Base-by-base conservation (phyloP, 768 basidiomycete genomes). In the Russula sp. region DNA sequence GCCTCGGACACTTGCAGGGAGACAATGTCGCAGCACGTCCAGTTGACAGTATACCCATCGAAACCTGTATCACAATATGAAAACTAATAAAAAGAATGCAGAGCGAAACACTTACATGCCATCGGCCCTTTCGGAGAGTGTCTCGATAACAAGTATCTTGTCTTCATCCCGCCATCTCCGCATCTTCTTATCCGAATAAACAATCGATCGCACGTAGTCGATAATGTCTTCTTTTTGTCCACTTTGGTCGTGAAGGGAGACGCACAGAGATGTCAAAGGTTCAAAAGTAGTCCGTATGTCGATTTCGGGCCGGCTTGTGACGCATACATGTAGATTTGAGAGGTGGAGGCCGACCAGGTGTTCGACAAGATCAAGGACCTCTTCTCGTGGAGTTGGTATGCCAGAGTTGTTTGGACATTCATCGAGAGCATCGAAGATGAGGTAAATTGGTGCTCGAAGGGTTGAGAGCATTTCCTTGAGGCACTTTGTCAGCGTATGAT, bases 131-230 rank as follows among this genome's bases (percentile, higher is more conserved):
- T 53, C 45, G 0, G 58, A 35, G 9, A 63, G 62, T 0, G 22
- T 22, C 7, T 61, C 20, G 0, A 63, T 48, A 2, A 60, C 52
- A 14, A 60, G 16, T 0, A 32, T 20, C 35, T 20, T 55, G 13
- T 60, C 58, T 7, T 63, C 62, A 1, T 52, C 59, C 2, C 47
- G 50, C 62, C 62, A 63, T 53, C 50, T 61, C 35, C 5, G 38
- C 39, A 61, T 60, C 18, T 22, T 47, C 5, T 2, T 2, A 20
- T 63, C 62, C 46, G 62, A 54, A 18, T 22, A 36, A 5, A 63
- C 51, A 1, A 42, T 46, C 0, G 51, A 51, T 5, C 4, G 22
- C 36, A 63, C 25, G 5, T 63, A 63, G 18, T 48, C 18, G 18
- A 34, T 7, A 18, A 63, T 48, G 11, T 53, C 62, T 11, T 54